Conservation (phyloP, 305 asterid genomes). For the Fraxinus nigra region DNA sequence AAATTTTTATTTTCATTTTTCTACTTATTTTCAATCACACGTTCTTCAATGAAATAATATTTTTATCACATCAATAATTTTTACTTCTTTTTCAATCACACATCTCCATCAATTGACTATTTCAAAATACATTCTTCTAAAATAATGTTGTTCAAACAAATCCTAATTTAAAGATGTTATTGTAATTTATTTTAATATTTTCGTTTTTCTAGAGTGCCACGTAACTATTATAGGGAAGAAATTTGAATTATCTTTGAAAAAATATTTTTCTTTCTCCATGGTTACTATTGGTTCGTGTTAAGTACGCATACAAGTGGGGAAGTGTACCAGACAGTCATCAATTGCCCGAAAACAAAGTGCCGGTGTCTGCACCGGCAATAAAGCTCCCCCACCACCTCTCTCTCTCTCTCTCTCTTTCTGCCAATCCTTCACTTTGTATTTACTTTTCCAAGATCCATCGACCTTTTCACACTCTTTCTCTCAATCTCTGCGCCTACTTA, state of each 20-base stretch:
- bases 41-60: no score
- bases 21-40: no score
- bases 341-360: conserved; percentile 19
- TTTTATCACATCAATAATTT: no score
- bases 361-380: conserved; percentile 30
- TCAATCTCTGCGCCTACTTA: neutral
- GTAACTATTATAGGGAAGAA: neutral
- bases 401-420: conserved; percentile 12
- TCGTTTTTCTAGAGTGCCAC: neutral
- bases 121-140: no score
- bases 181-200: no score
- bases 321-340: conserved; percentile 15
- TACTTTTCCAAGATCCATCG: neutral
- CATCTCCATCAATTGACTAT: no score
- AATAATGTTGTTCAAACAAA: no score
- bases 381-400: conserved; percentile 10
- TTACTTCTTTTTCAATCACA: no score
- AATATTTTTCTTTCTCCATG: neutral
- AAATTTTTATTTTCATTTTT: no score
- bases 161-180: neutral
- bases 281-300: conserved; percentile 8
- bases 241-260: neutral
- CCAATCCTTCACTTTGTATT: conserved; percentile 3
- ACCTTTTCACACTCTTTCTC: conserved; percentile 1
- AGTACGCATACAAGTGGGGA: neutral